These are phyloP conservation scores for Fusarium buxicola DNA, from an alignment of 2,329 filamentous ascomycete genomes.

Conservation along the genomic window DNA sequence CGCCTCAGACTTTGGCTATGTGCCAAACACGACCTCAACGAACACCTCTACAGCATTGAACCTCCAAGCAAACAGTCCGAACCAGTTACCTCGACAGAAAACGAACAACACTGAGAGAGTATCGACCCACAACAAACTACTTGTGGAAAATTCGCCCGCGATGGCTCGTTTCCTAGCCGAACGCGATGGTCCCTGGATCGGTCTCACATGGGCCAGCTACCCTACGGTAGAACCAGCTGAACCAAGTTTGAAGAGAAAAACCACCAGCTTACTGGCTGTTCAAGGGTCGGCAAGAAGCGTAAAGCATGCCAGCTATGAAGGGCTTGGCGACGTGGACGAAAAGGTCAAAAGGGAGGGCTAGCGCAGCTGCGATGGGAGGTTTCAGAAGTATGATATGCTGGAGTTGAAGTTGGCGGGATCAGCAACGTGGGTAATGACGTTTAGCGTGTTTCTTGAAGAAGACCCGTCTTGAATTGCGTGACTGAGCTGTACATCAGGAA, in stretches of 20 bases:
- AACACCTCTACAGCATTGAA: not conserved
- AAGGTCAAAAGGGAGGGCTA: not conserved
- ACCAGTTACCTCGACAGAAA: not conserved
- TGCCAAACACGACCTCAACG: not conserved
- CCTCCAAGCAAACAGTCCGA: not conserved
- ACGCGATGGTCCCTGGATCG: conserved; percentile 1
- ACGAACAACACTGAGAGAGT: not conserved
- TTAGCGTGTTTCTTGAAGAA: not conserved
- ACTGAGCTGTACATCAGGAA: not conserved
- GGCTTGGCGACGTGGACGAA: not conserved
- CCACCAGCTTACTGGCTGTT: not conserved
- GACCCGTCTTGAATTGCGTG: not conserved
- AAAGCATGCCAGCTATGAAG: not conserved
- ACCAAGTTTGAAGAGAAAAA: not conserved
- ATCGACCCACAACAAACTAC: not conserved
- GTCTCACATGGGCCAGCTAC: not conserved
- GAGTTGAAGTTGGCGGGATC: not conserved
- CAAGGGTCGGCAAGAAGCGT: not conserved
- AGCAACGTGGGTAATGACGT: not conserved
- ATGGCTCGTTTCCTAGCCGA: not conserved
- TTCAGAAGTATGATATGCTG: not conserved
- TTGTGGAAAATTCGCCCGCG: not conserved
- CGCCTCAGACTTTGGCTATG: not conserved
- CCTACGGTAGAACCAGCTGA: not conserved
- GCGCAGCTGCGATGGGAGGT: not conserved